phyloP scores from a whole-genome alignment of 1,139 yeast genomes.

The Hemisphaericaspora xylanilytica region DNA sequence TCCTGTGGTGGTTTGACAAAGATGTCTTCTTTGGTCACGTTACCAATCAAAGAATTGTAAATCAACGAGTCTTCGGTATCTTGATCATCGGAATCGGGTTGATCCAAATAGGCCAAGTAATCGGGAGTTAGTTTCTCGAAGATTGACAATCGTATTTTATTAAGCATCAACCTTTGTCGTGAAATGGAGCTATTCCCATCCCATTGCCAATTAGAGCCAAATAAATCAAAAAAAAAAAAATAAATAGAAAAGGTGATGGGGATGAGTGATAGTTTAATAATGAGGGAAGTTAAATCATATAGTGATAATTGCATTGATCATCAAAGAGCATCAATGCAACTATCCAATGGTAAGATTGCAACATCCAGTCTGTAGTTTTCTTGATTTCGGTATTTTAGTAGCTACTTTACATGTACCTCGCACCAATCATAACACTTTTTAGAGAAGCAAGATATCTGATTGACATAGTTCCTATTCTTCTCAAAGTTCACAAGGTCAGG shows the following conservation, averaged over 20 bases:
- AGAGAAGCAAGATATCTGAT: too few species aligned
- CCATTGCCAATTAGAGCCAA: too few species aligned
- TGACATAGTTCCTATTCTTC: too few species aligned
- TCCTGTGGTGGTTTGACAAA: slow-evolving; percentile 8
- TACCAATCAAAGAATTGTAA: neutral
- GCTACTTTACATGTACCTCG: too few species aligned
- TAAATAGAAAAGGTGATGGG: neutral
- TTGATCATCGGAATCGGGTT: slow-evolving; percentile 2
- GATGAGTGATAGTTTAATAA: neutral
- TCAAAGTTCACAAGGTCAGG: too few species aligned
- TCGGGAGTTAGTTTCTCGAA: slow-evolving; percentile 8
- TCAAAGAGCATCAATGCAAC: too few species aligned
- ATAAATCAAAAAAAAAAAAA: neutral
- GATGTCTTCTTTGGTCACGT: neutral
- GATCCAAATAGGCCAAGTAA: slow-evolving; percentile 2
- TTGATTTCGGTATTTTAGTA: too few species aligned
- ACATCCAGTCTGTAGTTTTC: too few species aligned
- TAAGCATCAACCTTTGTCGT: too few species aligned
- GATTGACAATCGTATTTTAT: slow-evolving; percentile 10
- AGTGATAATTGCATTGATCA: too few species aligned
- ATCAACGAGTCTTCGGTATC: slow-evolving; percentile 5
- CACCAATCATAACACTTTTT: too few species aligned
- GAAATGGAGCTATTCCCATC: neutral
- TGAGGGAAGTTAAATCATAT: neutral
- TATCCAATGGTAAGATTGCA: too few species aligned